These are phyloP conservation scores for Trametes pubescens DNA, from an alignment of 1,284 basidiomycete genomes.

Conservation along the genomic window DNA sequence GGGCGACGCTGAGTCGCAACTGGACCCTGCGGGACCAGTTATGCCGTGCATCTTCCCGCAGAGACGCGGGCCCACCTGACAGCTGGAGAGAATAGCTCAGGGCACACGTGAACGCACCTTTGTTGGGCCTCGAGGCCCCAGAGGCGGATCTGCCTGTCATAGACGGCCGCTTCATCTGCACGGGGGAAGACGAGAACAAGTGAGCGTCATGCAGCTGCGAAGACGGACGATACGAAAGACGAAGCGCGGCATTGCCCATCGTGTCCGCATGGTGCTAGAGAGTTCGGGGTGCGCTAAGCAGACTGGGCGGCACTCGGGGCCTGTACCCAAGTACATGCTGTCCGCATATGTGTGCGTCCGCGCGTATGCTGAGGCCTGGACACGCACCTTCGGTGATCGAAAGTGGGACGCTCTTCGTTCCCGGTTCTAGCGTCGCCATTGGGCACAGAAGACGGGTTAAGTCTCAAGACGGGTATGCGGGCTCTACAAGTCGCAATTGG, in stretches of 20 bases:
- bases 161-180: conserved; percentile 85
- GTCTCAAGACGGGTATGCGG: neutral
- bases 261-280: conserved; percentile 1
- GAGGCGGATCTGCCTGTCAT: conserved; percentile 96
- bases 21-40: conserved; percentile 3
- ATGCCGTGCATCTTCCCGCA: neutral
- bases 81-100: conserved; percentile 17
- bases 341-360: conserved; percentile 3
- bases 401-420: conserved; percentile 46
- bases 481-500: neutral
- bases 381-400: conserved; percentile 54
- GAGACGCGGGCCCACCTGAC: conserved; percentile 11
- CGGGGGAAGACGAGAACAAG: conserved; percentile 11
- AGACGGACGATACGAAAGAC: neutral
- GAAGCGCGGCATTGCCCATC: conserved; percentile 6
- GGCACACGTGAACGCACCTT: conserved; percentile 56
- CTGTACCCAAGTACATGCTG: neutral
- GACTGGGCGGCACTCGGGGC: conserved; percentile 8
- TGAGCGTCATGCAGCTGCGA: conserved; percentile 8
- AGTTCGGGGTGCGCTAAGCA: conserved; percentile 16
- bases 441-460: conserved; percentile 4
- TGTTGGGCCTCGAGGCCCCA: conserved; percentile 99
- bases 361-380: neutral
- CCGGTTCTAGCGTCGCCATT: conserved; percentile 44
- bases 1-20: conserved; percentile 1